These are phyloP conservation scores for Tolypocladium guangdongense DNA, from an alignment of 2,329 filamentous ascomycete genomes.

Conservation along the genomic window DNA sequence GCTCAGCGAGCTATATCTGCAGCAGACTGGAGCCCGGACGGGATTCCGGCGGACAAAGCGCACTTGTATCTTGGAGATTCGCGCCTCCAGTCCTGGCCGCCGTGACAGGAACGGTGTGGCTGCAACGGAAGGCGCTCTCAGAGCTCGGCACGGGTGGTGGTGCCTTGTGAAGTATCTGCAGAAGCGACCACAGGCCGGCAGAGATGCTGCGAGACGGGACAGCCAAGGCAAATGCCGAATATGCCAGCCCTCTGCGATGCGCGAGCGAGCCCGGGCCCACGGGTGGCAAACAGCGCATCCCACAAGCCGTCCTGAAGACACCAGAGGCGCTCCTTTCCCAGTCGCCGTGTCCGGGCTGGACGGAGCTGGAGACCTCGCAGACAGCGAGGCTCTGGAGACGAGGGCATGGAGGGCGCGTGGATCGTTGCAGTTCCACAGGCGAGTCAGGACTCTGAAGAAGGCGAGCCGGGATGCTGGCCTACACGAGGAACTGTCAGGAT, in stretches of 20 bases:
- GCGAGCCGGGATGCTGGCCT: background rate
- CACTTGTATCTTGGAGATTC: background rate
- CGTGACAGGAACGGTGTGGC: background rate
- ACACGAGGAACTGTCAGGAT: background rate
- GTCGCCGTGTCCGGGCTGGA: background rate
- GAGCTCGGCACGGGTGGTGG: background rate
- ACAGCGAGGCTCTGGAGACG: background rate
- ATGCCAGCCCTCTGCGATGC: background rate
- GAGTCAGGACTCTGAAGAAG: too few species aligned
- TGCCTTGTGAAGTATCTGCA: background rate
- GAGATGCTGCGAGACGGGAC: background rate
- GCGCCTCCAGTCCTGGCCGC: background rate
- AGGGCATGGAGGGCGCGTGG: too few species aligned
- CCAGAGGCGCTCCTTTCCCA: background rate
- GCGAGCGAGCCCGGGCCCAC: background rate
- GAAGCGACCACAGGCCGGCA: background rate
- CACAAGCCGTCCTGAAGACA: background rate
- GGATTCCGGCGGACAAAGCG: background rate
- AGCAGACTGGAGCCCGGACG: background rate
- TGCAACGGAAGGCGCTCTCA: background rate
- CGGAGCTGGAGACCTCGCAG: background rate
- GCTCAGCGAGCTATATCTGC: background rate
- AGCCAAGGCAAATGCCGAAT: background rate
- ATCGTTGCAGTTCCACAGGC: too few species aligned
- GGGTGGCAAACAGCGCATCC: background rate